Evolutionary conservation across 345 rosid genomes (phyloP).

Genomic region (Euphorbia tirucalli): DNA sequence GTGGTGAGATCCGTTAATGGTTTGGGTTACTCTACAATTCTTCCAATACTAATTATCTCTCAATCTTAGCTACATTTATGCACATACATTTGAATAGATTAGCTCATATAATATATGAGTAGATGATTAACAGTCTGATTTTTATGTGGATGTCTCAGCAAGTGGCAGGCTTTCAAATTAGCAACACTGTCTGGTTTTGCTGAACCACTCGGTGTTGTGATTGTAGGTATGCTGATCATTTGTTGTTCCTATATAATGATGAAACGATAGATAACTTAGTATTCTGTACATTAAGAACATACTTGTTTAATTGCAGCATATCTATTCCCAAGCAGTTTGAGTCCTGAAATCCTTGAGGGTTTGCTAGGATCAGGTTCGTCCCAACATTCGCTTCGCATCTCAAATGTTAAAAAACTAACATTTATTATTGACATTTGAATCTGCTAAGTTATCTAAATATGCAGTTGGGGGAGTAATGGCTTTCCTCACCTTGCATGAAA

Average conservation of each 20-base stretch:
- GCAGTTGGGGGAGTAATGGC: conserved; percentile 99
- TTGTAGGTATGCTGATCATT: conserved; percentile 61
- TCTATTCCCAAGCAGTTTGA: conserved; percentile 87
- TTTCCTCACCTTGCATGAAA: conserved; percentile 91
- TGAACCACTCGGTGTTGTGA: conserved; percentile 92
- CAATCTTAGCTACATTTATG: neutral
- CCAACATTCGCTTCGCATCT: neutral
- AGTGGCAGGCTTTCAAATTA: conserved; percentile 98
- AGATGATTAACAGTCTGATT: conserved; percentile 14
- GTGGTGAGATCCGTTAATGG: neutral
- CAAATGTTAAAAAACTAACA: conserved; percentile 8
- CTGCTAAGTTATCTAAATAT: conserved; percentile 12
- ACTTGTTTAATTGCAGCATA: conserved; percentile 57
- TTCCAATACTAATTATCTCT: neutral
- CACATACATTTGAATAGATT: neutral
- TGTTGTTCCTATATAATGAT: no score
- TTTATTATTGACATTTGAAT: neutral
- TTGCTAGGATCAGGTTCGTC: conserved; percentile 82
- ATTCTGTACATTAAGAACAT: neutral
- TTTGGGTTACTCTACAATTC: no score
- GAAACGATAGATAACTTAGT: neutral
- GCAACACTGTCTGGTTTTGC: conserved; percentile 95
- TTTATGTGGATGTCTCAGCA: conserved; percentile 51
- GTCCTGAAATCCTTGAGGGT: conserved; percentile 94
- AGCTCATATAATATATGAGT: neutral